Evolutionary conservation across 208 protist genomes (phyloP).

Genomic region (Crithidia acanthocephali): DNA sequence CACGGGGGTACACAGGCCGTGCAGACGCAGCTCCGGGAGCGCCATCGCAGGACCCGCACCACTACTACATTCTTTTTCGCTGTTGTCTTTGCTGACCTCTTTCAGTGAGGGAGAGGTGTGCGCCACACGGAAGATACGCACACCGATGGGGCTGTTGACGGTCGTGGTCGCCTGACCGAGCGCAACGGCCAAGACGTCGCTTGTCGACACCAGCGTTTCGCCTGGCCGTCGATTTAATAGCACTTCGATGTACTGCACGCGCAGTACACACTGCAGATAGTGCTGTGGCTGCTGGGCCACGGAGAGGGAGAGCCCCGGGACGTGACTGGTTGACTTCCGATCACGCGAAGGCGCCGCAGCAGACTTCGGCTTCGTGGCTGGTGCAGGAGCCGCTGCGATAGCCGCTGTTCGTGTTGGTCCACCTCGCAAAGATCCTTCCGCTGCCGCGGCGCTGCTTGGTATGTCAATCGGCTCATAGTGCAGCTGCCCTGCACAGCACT

Average conservation of each 20-base stretch:
- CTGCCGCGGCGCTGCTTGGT: background rate
- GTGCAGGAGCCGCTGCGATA: too few relatives aligned
- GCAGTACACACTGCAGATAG: conserved; percentile 37
- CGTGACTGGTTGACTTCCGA: conserved; percentile 7
- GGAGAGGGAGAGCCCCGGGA: conserved; percentile 17
- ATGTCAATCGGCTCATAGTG: background rate
- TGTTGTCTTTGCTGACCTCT: background rate
- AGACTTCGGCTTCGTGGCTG: background rate
- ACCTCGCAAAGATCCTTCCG: too few relatives aligned
- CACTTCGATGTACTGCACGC: conserved; percentile 60
- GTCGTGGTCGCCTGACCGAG: conserved; percentile 46
- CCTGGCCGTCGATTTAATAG: conserved; percentile 40
- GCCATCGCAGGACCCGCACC: background rate
- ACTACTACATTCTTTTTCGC: too few relatives aligned
- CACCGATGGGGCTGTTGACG: conserved; percentile 23
- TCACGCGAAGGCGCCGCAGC: background rate
- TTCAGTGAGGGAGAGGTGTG: background rate
- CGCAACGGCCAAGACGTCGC: conserved; percentile 56
- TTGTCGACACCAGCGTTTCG: conserved; percentile 34
- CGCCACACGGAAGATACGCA: conserved; percentile 56
- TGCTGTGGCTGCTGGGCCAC: conserved; percentile 21
- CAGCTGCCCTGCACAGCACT: background rate
- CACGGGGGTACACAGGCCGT: conserved; percentile 33
- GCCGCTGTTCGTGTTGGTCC: too few relatives aligned
- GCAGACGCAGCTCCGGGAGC: conserved; percentile 2